Conservation (phyloP, 306 rosid species). For the Pterocarpus santalinus region DNA sequence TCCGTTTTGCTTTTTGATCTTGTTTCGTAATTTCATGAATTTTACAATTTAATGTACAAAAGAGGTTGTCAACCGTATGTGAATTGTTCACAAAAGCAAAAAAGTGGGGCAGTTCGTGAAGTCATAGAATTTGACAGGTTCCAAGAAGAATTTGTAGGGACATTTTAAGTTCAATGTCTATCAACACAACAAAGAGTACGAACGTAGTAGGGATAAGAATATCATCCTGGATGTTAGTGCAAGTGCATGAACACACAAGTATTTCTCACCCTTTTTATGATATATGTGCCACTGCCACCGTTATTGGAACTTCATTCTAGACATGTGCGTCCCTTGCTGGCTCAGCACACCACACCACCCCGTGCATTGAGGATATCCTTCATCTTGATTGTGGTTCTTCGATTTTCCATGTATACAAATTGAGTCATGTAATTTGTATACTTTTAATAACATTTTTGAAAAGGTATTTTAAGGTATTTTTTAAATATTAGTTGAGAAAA, state of each 20-base stretch:
- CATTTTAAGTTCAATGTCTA: neutral
- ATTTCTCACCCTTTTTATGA: neutral
- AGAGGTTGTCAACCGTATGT: neutral
- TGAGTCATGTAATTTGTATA: no score
- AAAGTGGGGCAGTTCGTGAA: neutral
- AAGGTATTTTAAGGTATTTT: no score
- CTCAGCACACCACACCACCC: neutral
- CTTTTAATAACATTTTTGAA: no score
- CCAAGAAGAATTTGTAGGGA: slow-evolving; percentile 32
- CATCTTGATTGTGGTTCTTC: no score
- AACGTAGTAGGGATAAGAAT: slow-evolving; percentile 31
- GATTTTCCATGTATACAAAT: no score
- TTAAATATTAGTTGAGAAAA: no score
- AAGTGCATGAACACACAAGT: slow-evolving; percentile 11
- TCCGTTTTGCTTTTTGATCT: neutral
- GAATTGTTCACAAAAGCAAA: neutral
- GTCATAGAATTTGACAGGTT: slow-evolving; percentile 30
- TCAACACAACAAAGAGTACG: neutral
- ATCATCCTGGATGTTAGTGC: slow-evolving; percentile 57
- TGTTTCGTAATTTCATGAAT: neutral
- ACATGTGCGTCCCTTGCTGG: neutral
- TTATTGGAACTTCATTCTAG: neutral
- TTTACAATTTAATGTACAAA: neutral
- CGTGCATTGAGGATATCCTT: neutral
- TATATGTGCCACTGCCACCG: neutral